Evolutionary conservation across 2,329 filamentous ascomycete species (phyloP).

Genomic region (Metarhizium humberi): DNA sequence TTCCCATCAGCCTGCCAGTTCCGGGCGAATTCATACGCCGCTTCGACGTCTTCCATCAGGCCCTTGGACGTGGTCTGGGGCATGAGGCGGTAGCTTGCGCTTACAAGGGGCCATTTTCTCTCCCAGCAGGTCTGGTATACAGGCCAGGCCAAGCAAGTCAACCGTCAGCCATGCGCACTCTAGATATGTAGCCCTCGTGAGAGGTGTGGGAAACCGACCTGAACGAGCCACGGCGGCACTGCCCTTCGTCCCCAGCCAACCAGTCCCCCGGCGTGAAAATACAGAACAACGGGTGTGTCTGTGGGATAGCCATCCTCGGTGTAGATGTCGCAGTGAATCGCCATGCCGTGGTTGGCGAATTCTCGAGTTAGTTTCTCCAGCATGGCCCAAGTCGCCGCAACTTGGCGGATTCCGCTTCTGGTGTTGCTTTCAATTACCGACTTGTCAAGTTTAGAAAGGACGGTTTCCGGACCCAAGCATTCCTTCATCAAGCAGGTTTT

Average conservation of each 20-base stretch:
- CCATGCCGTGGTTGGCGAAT: conserved; percentile 17
- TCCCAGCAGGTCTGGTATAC: conserved; percentile 21
- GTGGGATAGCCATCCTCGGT: conserved; percentile 13
- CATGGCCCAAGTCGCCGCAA: conserved; percentile 9
- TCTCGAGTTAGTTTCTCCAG: conserved; percentile 17
- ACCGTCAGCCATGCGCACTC: too few species aligned
- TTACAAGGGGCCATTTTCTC: conserved; percentile 24
- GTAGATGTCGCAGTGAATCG: conserved; percentile 26
- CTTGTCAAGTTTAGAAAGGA: too few species aligned
- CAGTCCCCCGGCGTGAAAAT: conserved; percentile 27
- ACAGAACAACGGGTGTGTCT: conserved; percentile 22
- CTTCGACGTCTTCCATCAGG: conserved; percentile 14
- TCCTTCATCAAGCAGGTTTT: too few species aligned
- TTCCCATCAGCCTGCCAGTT: too few species aligned
- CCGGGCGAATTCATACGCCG: too few species aligned
- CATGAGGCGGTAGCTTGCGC: conserved; percentile 25
- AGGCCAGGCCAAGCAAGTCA: conserved; percentile 9
- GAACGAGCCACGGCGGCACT: conserved; percentile 24
- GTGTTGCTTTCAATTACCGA: too few species aligned
- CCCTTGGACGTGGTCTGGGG: conserved; percentile 19
- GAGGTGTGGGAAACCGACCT: too few species aligned
- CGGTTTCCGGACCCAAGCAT: too few species aligned
- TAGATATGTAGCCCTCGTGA: too few species aligned
- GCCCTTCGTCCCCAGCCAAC: conserved; percentile 20
- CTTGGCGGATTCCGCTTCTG: too few species aligned